Evolutionary conservation across 768 basidiomycete species (phyloP).

Genomic region (Lentinula sp.): DNA sequence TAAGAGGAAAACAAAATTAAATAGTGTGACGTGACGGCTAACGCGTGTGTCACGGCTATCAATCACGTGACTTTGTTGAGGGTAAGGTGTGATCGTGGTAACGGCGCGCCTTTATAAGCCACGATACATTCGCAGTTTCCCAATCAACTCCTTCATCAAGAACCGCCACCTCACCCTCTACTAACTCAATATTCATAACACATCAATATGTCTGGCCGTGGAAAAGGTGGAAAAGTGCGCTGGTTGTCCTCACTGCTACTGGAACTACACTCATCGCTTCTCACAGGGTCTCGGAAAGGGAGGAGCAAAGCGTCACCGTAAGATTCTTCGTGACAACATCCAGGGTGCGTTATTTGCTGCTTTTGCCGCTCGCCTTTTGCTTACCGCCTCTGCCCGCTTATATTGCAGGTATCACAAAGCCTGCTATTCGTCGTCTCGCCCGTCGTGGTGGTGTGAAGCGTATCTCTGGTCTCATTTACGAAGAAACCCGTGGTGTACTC

Average conservation of each 20-base stretch:
- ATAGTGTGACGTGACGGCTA: no score
- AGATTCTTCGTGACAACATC: conserved; percentile 62
- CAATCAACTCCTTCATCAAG: conserved; percentile 2
- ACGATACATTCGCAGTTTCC: background rate
- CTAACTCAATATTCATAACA: background rate
- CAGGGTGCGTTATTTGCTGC: conserved; percentile 31
- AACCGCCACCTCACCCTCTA: conserved; percentile 4
- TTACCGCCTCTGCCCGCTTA: conserved; percentile 17
- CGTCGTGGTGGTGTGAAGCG: conserved; percentile 1
- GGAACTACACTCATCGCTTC: background rate
- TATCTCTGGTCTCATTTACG: background rate
- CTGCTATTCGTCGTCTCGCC: conserved; percentile 41
- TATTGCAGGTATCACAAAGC: conserved; percentile 52
- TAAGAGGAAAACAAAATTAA: no score
- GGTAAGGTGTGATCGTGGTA: background rate
- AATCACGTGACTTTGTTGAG: background rate
- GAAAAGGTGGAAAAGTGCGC: conserved; percentile 61
- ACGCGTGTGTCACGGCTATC: no score
- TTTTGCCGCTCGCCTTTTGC: background rate
- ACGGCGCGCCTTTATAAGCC: background rate
- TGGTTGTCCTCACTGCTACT: background rate
- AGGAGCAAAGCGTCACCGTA: conserved; percentile 67
- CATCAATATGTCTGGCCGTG: conserved; percentile 60
- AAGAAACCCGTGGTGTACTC: background rate
- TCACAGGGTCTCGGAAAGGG: conserved; percentile 64